phyloP scores from a whole-genome alignment of 2,329 filamentous ascomycete species.

The Aulographum hederae region DNA sequence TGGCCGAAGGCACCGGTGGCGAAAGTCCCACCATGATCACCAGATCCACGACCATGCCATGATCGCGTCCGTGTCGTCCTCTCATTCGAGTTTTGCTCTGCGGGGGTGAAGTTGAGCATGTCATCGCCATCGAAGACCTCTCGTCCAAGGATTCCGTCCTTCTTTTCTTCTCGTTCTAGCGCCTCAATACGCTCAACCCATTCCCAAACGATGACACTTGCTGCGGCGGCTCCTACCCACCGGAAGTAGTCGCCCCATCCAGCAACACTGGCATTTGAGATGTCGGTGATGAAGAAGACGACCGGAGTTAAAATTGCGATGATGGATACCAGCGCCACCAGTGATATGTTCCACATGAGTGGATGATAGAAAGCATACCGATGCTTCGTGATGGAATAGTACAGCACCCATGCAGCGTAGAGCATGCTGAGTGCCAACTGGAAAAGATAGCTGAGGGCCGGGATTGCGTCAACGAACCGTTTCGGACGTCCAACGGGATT shows the following conservation, averaged over 20 bases:
- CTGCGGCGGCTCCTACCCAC: constrained; percentile 89
- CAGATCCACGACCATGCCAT: too few species aligned
- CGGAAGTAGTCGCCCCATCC: constrained; percentile 91
- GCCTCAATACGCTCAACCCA: constrained; percentile 94
- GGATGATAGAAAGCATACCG: constrained; percentile 81
- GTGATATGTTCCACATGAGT: constrained; percentile 73
- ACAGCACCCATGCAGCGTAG: constrained; percentile 86
- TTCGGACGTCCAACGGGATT: constrained; percentile 43
- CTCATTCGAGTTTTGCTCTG: constrained; percentile 37
- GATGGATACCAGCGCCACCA: constrained; percentile 64
- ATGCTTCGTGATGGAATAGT: constrained; percentile 83
- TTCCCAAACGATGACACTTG: constrained; percentile 95
- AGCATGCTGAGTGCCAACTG: constrained; percentile 71
- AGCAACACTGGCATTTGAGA: constrained; percentile 66
- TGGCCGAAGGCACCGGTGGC: too few species aligned
- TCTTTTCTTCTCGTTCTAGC: constrained; percentile 79
- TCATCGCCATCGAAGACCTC: constrained; percentile 92
- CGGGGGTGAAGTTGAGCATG: constrained; percentile 55
- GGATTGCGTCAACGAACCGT: constrained; percentile 75
- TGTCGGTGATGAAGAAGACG: constrained; percentile 84
- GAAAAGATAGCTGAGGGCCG: constrained; percentile 80
- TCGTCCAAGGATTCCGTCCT: constrained; percentile 76
- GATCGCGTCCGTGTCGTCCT: too few species aligned
- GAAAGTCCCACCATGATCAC: too few species aligned
- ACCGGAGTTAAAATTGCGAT: constrained; percentile 74